These are phyloP conservation scores for Fonsecaea pugnacius DNA, from an alignment of 2,329 filamentous ascomycete species.

Conservation along the genomic window DNA sequence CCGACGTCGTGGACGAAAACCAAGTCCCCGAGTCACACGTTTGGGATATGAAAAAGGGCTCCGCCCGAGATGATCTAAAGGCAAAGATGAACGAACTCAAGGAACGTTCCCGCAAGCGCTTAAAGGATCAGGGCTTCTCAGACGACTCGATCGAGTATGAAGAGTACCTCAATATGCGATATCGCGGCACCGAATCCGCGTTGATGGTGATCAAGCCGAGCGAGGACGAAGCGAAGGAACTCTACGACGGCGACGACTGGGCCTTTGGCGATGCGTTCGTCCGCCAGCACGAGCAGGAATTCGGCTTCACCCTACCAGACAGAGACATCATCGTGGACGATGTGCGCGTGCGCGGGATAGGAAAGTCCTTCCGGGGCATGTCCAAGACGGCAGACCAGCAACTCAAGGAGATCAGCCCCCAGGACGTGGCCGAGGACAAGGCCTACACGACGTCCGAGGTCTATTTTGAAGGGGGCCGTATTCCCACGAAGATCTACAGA, in stretches of 20 bases:
- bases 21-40: slow-evolving; percentile 66
- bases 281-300: slow-evolving; percentile 86
- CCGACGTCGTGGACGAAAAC: slow-evolving; percentile 88
- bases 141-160: slow-evolving; percentile 78
- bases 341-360: slow-evolving; percentile 83
- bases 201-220: slow-evolving; percentile 83
- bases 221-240: slow-evolving; percentile 62
- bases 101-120: slow-evolving; percentile 68
- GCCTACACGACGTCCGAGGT: slow-evolving; percentile 70
- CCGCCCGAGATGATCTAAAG: slow-evolving; percentile 66
- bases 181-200: slow-evolving; percentile 86
- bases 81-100: slow-evolving; percentile 79
- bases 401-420: slow-evolving; percentile 69
- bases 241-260: slow-evolving; percentile 71
- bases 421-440: slow-evolving; percentile 63
- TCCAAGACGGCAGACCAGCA: slow-evolving; percentile 86
- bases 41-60: slow-evolving; percentile 63
- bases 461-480: slow-evolving; percentile 81
- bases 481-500: slow-evolving; percentile 80
- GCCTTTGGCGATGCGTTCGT: slow-evolving; percentile 84
- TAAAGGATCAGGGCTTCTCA: slow-evolving; percentile 78
- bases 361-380: slow-evolving; percentile 79
- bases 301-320: slow-evolving; percentile 84
- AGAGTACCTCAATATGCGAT: slow-evolving; percentile 92
- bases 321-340: slow-evolving; percentile 90